phyloP scores from a whole-genome alignment of 768 basidiomycete genomes.

The Suillus luteus region DNA sequence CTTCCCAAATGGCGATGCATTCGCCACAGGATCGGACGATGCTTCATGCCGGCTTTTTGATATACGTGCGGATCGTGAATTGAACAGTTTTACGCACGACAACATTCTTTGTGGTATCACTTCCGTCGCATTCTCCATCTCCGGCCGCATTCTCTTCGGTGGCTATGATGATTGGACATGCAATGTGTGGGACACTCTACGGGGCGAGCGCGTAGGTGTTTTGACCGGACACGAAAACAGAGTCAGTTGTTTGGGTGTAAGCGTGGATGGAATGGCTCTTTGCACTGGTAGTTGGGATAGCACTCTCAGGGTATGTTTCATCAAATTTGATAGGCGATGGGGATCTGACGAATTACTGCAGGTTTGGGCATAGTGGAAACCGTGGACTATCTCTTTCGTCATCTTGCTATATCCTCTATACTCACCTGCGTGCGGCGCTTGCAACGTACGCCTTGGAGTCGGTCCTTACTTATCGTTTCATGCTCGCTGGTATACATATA shows the following conservation, averaged over 20 bases:
- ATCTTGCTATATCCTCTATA: constrained; percentile 40
- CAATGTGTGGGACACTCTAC: constrained; percentile 99
- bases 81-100: constrained; percentile 97
- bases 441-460: constrained; percentile 57
- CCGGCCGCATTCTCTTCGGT: constrained; percentile 95
- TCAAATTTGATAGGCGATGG: constrained; percentile 10
- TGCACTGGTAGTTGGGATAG: constrained; percentile 99
- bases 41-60: constrained; percentile 98
- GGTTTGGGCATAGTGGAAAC: constrained; percentile 79
- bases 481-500: constrained; percentile 41
- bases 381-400: constrained; percentile 23
- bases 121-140: constrained; percentile 97
- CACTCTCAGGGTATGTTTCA: constrained; percentile 78
- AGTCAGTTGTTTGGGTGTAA: constrained; percentile 95
- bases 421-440: constrained; percentile 53
- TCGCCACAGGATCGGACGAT: constrained; percentile 98
- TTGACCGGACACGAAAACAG: constrained; percentile 98
- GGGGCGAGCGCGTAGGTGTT: constrained; percentile 97
- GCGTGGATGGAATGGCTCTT: constrained; percentile 95
- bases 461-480: constrained; percentile 54
- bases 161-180: constrained; percentile 99
- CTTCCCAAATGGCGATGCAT: constrained; percentile 99
- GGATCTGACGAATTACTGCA: constrained; percentile 32
- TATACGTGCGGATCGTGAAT: constrained; percentile 94
- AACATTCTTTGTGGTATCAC: constrained; percentile 99